Percentiles rank a stretch among this genome's conserved stretches.
These are phyloP conservation scores for Paulownia fortunei DNA, from an alignment of 257 asterid species.

Conservation along the genomic window DNA sequence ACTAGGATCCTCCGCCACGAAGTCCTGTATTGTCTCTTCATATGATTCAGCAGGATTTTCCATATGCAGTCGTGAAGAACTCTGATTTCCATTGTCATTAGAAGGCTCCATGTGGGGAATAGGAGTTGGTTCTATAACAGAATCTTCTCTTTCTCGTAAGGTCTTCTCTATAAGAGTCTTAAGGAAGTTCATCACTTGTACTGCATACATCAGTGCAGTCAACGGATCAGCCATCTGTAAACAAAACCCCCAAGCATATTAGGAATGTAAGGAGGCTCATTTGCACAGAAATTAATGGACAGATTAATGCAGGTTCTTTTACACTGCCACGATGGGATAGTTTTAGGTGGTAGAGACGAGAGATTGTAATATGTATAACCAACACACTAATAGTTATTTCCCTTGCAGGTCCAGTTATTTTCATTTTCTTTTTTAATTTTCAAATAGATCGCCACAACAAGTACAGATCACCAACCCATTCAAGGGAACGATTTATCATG, in stretches of 20 bases:
- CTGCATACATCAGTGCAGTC: conserved; percentile 93
- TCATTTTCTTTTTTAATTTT: too few relatives aligned
- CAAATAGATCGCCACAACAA: neutral
- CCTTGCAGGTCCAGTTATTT: too few relatives aligned
- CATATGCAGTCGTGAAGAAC: conserved; percentile 40
- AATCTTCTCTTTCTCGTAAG: conserved; percentile 69
- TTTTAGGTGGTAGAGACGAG: neutral
- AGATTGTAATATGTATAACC: neutral
- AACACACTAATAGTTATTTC: neutral
- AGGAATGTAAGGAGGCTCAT: neutral
- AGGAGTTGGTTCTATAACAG: conserved; percentile 52
- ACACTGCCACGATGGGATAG: neutral
- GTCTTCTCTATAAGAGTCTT: conserved; percentile 85
- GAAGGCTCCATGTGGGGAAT: conserved; percentile 51
- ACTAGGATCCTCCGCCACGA: conserved; percentile 45
- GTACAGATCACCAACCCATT: neutral
- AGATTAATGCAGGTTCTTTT: neutral
- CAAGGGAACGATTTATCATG: neutral
- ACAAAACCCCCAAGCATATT: neutral
- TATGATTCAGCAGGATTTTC: conserved; percentile 38
- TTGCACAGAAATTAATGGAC: neutral
- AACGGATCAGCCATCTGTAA: conserved; percentile 89
- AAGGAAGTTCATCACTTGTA: conserved; percentile 93
- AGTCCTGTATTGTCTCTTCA: conserved; percentile 42
- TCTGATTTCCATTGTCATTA: conserved; percentile 67